These are phyloP conservation scores for Penicillium diatomitis DNA, from an alignment of 495 filamentous ascomycete genomes.

Conservation along the genomic window DNA sequence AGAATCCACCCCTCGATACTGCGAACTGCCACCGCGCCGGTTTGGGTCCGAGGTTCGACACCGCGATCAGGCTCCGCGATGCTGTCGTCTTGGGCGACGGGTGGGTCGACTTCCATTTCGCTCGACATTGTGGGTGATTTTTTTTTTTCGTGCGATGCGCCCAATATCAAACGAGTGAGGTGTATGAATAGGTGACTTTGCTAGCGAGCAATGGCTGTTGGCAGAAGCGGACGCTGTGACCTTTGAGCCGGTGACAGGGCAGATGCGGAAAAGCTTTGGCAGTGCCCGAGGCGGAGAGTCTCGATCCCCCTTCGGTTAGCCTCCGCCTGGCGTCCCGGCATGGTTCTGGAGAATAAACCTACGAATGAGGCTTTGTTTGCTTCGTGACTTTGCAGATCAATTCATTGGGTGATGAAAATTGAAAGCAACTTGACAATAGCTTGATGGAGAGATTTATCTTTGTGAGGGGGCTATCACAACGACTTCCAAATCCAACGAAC, in stretches of 20 bases:
- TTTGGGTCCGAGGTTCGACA: constrained; percentile 61
- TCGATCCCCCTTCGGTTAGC: constrained; percentile 4
- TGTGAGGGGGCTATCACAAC: too few species aligned
- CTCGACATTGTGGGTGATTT: constrained; percentile 44
- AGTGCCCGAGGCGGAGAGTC: neutral
- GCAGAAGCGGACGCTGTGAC: neutral
- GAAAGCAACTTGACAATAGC: neutral
- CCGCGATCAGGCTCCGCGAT: constrained; percentile 42
- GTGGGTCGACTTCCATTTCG: constrained; percentile 76
- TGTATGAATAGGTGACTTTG: neutral
- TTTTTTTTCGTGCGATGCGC: too few species aligned
- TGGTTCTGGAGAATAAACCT: neutral
- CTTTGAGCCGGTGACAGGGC: neutral
- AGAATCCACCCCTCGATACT: constrained; percentile 99
- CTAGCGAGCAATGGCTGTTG: neutral
- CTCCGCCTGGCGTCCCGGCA: neutral
- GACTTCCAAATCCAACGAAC: too few species aligned
- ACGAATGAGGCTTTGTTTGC: neutral
- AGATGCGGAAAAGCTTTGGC: constrained; percentile 9
- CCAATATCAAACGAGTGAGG: too few species aligned
- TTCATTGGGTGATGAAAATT: neutral
- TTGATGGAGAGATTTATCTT: too few species aligned
- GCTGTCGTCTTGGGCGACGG: constrained; percentile 36
- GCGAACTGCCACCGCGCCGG: constrained; percentile 83
- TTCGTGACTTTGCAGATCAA: too few species aligned